Base-by-base conservation (phyloP, 2,329 filamentous ascomycete genomes). In the Alternaria arborescens region DNA sequence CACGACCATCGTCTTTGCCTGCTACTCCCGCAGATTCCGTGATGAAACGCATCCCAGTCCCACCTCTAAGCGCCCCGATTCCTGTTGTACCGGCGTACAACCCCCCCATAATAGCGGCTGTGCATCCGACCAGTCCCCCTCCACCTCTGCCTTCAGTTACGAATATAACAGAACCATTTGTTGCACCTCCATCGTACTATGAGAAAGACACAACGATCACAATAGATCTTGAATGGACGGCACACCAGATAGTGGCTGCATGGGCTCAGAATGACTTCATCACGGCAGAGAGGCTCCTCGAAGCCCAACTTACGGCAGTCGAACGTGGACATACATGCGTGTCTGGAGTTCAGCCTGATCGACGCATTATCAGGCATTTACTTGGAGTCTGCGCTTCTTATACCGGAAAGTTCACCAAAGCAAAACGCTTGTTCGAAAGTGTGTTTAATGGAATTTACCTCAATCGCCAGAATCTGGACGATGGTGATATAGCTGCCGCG, bases 401-500 rank as follows among this genome's bases (percentile, higher is more conserved):
- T 34, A 62, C 58, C 12, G 73, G 75, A 11, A 64, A 75, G n/a
- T 72, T 74, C 38, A 24, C 41, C 2, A 71, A 68, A 50, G 74
- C 74, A 8, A 76, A 77, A 38, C n/a, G 51, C 14, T 60, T 65
- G 30, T 77, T 77, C 46, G 69, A 75, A 42, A 68, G 64, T 22
- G 69, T 72, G 2, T 69, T 74, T 32, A 68, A 69, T 20, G 66
- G 67, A 3, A 63, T 68, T 7, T 72, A 72, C 48, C 51, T 71
- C 16, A 57, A 59, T 24, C 60, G 65, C 11, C 50, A 42, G 12
- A 64, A 65, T 14, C 52, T 76, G 2, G 74, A 76, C 38, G 72
- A 76, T 40, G 74, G 72, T 4, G 73, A 76, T 48, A 73, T 77
- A 34, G 73, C 74, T 12, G 72, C 74, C 22, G 71, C 72, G 18